Evolutionary conservation across 148 eudicot genomes (phyloP).

Genomic region (Rhododendron kiyosumense): DNA sequence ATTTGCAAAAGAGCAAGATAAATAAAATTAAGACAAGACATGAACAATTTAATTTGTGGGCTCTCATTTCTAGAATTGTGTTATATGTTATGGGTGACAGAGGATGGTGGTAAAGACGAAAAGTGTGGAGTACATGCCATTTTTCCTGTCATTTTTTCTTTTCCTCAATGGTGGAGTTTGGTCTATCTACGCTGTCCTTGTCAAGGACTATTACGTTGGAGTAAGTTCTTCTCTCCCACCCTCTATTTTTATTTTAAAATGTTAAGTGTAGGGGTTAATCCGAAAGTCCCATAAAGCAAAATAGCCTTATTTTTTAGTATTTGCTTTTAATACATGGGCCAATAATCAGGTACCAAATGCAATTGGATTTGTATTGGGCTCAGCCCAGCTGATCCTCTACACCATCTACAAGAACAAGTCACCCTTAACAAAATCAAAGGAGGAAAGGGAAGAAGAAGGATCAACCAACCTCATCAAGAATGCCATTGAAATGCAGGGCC

Average conservation of each 20-base stretch:
- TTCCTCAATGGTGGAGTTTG: conserved; percentile 28
- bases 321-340: background rate
- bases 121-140: conserved; percentile 40
- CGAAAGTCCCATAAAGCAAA: background rate
- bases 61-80: background rate
- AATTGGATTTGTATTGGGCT: conserved; percentile 32
- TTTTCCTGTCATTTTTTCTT: conserved; percentile 26
- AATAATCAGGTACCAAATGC: conserved; percentile 33
- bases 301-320: background rate
- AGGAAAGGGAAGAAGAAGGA: conserved; percentile 8
- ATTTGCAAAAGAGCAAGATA: no score
- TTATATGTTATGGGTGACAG: conserved; percentile 1
- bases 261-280: no score
- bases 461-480: conserved; percentile 11
- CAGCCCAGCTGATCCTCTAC: conserved; percentile 30
- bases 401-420: conserved; percentile 22
- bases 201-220: conserved; percentile 20
- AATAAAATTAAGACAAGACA: background rate
- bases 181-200: conserved; percentile 22
- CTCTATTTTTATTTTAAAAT: background rate
- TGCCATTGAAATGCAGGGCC: conserved; percentile 18
- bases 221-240: conserved; percentile 21
- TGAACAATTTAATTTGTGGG: background rate
- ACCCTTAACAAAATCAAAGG: background rate
- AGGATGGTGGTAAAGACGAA: conserved; percentile 23